phyloP scores from a whole-genome alignment of 305 asterid species.

The Solanum hybrid region DNA sequence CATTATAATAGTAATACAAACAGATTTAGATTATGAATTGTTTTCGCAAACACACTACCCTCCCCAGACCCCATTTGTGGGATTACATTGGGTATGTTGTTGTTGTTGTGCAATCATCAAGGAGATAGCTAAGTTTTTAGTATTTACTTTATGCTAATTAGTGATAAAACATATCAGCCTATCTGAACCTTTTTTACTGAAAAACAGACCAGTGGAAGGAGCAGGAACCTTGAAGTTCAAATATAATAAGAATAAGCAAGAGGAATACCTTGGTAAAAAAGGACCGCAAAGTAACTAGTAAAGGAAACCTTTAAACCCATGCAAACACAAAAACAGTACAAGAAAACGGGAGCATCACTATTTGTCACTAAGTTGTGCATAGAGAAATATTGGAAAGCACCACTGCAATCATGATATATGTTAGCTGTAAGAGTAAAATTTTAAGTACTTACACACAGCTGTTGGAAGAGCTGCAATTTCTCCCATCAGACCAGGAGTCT shows the following conservation, averaged over 20 bases:
- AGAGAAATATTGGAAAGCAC: neutral
- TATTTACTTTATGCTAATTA: neutral
- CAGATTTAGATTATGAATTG: neutral
- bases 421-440: neutral
- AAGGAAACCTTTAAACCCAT: neutral
- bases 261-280: neutral
- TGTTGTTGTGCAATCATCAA: neutral
- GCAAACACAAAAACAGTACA: neutral
- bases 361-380: neutral
- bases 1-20: neutral
- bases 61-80: neutral
- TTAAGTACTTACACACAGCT: constrained; percentile 53
- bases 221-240: neutral
- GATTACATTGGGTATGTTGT: neutral
- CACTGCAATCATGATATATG: neutral
- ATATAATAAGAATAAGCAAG: neutral
- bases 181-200: neutral
- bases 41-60: neutral
- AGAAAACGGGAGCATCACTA: neutral
- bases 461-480: constrained; percentile 83
- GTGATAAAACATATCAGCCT: neutral
- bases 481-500: constrained; percentile 75
- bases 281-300: neutral
- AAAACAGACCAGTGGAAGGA: neutral
- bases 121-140: neutral